Evolutionary conservation across 2,329 filamentous ascomycete species (phyloP).

Genomic region (Pestalotiopsis sp.): DNA sequence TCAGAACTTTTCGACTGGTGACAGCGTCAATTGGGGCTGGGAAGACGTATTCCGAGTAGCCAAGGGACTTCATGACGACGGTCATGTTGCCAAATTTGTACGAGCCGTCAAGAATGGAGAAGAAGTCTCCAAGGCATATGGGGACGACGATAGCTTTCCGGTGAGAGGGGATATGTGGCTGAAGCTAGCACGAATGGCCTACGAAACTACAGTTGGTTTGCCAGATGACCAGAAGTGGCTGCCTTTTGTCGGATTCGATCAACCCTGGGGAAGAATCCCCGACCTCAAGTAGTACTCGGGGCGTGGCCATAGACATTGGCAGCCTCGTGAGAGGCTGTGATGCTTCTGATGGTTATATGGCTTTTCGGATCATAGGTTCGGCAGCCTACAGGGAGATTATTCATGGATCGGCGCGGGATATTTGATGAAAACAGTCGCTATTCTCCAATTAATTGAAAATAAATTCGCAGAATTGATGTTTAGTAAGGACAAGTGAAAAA

Average conservation of each 20-base stretch:
- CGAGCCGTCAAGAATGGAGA: slow-evolving; percentile 36
- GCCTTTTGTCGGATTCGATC: slow-evolving; percentile 17
- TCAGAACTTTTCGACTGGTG: slow-evolving; percentile 21
- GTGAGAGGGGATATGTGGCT: slow-evolving; percentile 29
- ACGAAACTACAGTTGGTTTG: slow-evolving; percentile 20
- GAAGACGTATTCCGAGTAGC: slow-evolving; percentile 25
- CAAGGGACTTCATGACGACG: slow-evolving; percentile 32
- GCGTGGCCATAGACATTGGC: too few species aligned
- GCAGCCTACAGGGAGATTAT: too few species aligned
- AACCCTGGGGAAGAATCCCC: slow-evolving; percentile 13
- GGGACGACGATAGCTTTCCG: slow-evolving; percentile 20
- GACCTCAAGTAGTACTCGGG: neutral
- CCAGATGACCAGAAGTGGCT: slow-evolving; percentile 19
- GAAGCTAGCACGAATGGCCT: slow-evolving; percentile 23
- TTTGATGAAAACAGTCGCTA: too few species aligned
- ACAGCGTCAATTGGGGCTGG: slow-evolving; percentile 25
- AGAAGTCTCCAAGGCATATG: slow-evolving; percentile 19
- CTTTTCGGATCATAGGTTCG: too few species aligned
- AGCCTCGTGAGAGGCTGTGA: too few species aligned
- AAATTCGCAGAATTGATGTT: too few species aligned
- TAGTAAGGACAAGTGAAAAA: too few species aligned
- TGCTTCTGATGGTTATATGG: too few species aligned
- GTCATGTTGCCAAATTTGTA: slow-evolving; percentile 37
- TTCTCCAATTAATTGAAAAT: too few species aligned
- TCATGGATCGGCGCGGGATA: too few species aligned